A percentile compares a stretch with the other conserved stretches of the same genome.
These are phyloP conservation scores for Tricholoma sp. DNA, from an alignment of 768 basidiomycete genomes.

Conservation along the genomic window DNA sequence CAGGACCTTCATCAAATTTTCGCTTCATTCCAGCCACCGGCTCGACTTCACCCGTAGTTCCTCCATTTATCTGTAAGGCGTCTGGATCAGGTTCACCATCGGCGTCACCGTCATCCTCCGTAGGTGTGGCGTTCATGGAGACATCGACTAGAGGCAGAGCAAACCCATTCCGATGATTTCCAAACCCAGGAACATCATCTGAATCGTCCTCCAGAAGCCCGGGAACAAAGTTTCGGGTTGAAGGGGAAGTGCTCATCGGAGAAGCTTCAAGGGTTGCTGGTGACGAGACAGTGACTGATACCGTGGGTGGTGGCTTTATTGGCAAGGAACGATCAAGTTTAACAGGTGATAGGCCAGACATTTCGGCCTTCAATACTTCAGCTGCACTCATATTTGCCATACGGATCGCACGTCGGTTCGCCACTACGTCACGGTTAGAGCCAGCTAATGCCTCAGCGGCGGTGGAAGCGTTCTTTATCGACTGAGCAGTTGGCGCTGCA, in stretches of 20 bases:
- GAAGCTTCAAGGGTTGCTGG: slow-evolving; percentile 25
- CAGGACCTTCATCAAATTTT: slow-evolving; percentile 43
- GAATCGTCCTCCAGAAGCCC: slow-evolving; percentile 15
- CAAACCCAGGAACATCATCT: slow-evolving; percentile 36
- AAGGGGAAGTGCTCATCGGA: slow-evolving; percentile 22
- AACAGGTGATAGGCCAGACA: slow-evolving; percentile 53
- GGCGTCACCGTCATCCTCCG: slow-evolving; percentile 21
- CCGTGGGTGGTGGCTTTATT: slow-evolving; percentile 29
- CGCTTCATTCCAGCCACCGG: slow-evolving; percentile 35
- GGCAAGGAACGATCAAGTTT: slow-evolving; percentile 37
- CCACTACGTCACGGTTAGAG: slow-evolving; percentile 86
- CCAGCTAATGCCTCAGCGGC: slow-evolving; percentile 75
- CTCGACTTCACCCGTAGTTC: slow-evolving; percentile 13
- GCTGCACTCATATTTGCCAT: slow-evolving; percentile 98
- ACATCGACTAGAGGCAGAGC: slow-evolving; percentile 3
- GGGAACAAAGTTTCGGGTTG: neutral
- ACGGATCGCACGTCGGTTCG: slow-evolving; percentile 84
- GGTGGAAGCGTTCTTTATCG: slow-evolving; percentile 49
- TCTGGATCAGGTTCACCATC: slow-evolving; percentile 29
- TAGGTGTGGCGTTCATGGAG: slow-evolving; percentile 4
- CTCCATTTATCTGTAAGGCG: slow-evolving; percentile 16
- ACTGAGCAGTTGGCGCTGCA: slow-evolving; percentile 53
- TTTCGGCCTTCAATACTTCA: slow-evolving; percentile 86
- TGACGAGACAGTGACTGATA: slow-evolving; percentile 20
- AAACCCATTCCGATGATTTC: slow-evolving; percentile 16